Evolutionary conservation across 768 basidiomycete species (phyloP).

Genomic region (Calocybe cyanea): DNA sequence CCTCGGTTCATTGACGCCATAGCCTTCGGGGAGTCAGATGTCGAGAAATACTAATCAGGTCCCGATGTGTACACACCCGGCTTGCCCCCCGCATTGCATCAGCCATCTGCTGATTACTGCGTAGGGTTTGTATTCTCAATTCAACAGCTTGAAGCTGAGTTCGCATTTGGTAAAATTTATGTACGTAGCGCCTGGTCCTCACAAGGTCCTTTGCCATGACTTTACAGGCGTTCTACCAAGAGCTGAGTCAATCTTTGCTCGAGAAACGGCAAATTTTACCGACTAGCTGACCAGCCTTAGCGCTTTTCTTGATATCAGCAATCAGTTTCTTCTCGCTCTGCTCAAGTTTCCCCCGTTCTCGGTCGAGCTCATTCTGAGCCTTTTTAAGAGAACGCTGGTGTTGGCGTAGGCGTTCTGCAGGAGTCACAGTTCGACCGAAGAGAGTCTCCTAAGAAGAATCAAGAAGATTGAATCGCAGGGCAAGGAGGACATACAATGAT

Average conservation of each 20-base stretch:
- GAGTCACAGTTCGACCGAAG: slow-evolving; percentile 91
- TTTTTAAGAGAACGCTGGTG: slow-evolving; percentile 95
- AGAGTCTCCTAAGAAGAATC: slow-evolving; percentile 71
- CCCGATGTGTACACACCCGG: slow-evolving; percentile 53
- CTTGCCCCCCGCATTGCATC: slow-evolving; percentile 99
- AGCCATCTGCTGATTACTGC: slow-evolving; percentile 99
- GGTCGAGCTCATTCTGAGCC: slow-evolving; percentile 96
- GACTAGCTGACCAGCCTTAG: slow-evolving; percentile 94
- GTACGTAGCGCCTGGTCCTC: slow-evolving; percentile 89
- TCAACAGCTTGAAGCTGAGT: slow-evolving; percentile 97
- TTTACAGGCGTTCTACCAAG: slow-evolving; percentile 89
- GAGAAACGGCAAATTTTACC: slow-evolving; percentile 16
- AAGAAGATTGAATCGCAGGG: slow-evolving; percentile 3
- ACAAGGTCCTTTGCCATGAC: slow-evolving; percentile 99
- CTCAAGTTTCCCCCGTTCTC: slow-evolving; percentile 92
- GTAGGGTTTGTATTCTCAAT: slow-evolving; percentile 90
- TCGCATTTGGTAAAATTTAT: slow-evolving; percentile 99
- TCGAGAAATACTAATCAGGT: slow-evolving; percentile 3
- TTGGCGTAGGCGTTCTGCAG: slow-evolving; percentile 93
- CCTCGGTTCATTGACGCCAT: slow-evolving; percentile 98
- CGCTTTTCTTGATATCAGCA: slow-evolving; percentile 92
- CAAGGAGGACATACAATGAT: slow-evolving; percentile 55
- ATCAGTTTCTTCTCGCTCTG: slow-evolving; percentile 97
- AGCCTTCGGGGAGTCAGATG: slow-evolving; percentile 49
- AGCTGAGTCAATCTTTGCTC: slow-evolving; percentile 14